A percentile compares a stretch with the other conserved stretches of the same genome.
These are phyloP conservation scores for Suzukiozyma palmioleophila DNA, from an alignment of 1,139 yeast species.

Conservation along the genomic window DNA sequence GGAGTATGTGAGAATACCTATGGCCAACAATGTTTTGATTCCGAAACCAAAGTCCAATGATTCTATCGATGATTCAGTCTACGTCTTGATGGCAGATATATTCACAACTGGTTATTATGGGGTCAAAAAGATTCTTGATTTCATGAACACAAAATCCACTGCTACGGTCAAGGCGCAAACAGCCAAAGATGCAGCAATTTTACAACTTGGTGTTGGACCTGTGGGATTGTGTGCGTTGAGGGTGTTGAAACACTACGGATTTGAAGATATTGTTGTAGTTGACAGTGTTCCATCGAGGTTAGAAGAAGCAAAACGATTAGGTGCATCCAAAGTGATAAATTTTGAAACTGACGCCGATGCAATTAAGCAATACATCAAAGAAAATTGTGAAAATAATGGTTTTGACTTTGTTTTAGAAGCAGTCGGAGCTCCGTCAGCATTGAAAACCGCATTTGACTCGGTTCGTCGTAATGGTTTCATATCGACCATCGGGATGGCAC, in stretches of 20 bases:
- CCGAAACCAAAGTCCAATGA: slow-evolving; percentile 30
- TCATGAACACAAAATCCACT: slow-evolving; percentile 21
- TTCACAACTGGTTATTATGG: slow-evolving; percentile 66
- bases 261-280: slow-evolving; percentile 43
- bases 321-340: slow-evolving; percentile 40
- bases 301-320: slow-evolving; percentile 40
- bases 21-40: slow-evolving; percentile 48
- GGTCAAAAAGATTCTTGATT: slow-evolving; percentile 44
- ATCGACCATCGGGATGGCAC: slow-evolving; percentile 60
- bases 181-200: slow-evolving; percentile 32
- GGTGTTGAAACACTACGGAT: slow-evolving; percentile 44
- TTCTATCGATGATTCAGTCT: slow-evolving; percentile 39
- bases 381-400: slow-evolving; percentile 35
- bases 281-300: slow-evolving; percentile 49
- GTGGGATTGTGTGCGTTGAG: slow-evolving; percentile 57
- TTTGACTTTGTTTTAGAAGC: slow-evolving; percentile 58
- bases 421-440: slow-evolving; percentile 51
- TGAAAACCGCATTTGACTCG: slow-evolving; percentile 47
- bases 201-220: slow-evolving; percentile 64
- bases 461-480: slow-evolving; percentile 59
- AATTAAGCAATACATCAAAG: slow-evolving; percentile 19
- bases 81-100: slow-evolving; percentile 62
- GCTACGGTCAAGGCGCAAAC: slow-evolving; percentile 13
- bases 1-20: slow-evolving; percentile 55
- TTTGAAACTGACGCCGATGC: slow-evolving; percentile 31